Conservation (phyloP, 768 basidiomycete genomes). For the Gloeopeniophorella convolvens region DNA sequence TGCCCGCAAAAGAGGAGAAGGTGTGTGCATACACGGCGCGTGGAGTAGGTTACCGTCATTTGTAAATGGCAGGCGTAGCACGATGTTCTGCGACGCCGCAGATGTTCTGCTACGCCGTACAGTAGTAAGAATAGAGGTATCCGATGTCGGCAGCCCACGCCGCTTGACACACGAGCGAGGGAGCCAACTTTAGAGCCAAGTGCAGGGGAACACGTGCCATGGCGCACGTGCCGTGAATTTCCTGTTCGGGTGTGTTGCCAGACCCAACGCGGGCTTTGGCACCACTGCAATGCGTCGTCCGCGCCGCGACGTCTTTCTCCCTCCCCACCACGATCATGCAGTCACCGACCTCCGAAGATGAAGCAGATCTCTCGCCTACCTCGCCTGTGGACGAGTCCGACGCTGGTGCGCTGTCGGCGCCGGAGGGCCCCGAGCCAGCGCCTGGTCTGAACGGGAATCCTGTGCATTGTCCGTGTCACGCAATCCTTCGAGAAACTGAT, state of each 20-base stretch:
- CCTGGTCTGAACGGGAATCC: constrained; percentile 71
- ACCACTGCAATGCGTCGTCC: neutral
- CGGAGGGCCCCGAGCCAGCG: constrained; percentile 47
- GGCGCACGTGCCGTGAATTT: neutral
- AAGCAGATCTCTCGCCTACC: constrained; percentile 31
- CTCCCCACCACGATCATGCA: constrained; percentile 6
- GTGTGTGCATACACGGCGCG: too few relatives aligned
- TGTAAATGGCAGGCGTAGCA: too few relatives aligned
- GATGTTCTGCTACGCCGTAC: too few relatives aligned
- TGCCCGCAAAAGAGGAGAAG: too few relatives aligned
- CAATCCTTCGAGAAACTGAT: constrained; percentile 16
- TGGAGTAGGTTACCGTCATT: too few relatives aligned
- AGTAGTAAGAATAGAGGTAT: too few relatives aligned
- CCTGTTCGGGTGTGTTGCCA: neutral
- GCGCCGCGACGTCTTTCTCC: constrained; percentile 3
- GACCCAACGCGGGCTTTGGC: neutral
- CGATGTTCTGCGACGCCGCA: too few relatives aligned
- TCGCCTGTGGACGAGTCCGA: constrained; percentile 63
- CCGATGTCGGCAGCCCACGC: too few relatives aligned
- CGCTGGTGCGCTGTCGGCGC: constrained; percentile 35
- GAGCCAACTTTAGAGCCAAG: too few relatives aligned
- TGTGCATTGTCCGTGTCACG: constrained; percentile 63
- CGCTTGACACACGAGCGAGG: too few relatives aligned
- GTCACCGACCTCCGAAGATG: constrained; percentile 25
- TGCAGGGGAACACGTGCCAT: constrained; percentile 16